Evolutionary conservation across 495 filamentous ascomycete genomes (phyloP).

Genomic region (Sordaria brevicollis): DNA sequence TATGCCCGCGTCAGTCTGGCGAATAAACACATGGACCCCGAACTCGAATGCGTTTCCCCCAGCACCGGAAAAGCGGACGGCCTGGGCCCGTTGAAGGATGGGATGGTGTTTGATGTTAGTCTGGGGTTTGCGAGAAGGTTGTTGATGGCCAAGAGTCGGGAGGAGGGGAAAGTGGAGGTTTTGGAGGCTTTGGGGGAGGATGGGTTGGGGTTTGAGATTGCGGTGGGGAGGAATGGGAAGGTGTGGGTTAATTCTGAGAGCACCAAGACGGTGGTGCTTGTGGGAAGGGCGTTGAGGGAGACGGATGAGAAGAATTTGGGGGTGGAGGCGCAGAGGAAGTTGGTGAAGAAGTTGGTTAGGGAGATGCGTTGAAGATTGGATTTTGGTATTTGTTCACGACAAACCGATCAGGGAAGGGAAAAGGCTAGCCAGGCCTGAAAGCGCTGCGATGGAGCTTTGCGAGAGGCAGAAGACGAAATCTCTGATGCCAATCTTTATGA

Average conservation of each 20-base stretch:
- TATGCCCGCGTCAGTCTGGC: constrained; percentile 73
- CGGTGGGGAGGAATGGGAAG: constrained; percentile 87
- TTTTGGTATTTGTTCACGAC: neutral
- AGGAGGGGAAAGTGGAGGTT: constrained; percentile 59
- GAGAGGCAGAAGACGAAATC: neutral
- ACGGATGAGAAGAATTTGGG: constrained; percentile 60
- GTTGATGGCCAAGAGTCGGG: constrained; percentile 51
- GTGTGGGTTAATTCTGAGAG: constrained; percentile 78
- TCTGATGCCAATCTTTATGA: neutral
- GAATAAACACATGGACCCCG: constrained; percentile 73
- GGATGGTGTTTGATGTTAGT: constrained; percentile 77
- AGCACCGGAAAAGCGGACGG: constrained; percentile 84
- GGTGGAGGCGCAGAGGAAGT: constrained; percentile 66
- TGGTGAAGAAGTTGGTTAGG: constrained; percentile 55
- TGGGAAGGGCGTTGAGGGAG: constrained; percentile 70
- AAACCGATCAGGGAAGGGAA: neutral
- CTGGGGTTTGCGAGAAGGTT: constrained; percentile 72
- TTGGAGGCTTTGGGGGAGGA: constrained; percentile 76
- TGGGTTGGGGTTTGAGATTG: constrained; percentile 77
- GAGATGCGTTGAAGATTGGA: constrained; percentile 27
- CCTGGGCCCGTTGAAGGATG: constrained; percentile 72
- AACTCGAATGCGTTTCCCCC: constrained; percentile 79
- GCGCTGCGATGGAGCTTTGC: neutral
- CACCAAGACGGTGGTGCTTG: constrained; percentile 52
- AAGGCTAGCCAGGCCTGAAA: neutral